A percentile compares a stretch with the other conserved stretches of the same genome.
These are phyloP conservation scores for Crucihimalaya himalaica DNA, from an alignment of 345 rosid species.

Conservation along the genomic window DNA sequence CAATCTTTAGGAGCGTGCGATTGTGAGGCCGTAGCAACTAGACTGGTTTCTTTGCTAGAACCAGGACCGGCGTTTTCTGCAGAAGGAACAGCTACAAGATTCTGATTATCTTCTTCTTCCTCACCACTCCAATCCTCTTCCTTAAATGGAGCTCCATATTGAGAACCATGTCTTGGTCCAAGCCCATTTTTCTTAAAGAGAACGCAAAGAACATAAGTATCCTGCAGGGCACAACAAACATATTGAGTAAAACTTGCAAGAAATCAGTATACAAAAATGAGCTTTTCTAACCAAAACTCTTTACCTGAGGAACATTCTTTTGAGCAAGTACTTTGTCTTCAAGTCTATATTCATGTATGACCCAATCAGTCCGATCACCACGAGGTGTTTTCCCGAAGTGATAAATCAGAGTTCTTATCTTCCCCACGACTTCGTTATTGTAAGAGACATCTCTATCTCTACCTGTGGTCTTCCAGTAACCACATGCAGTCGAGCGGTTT, in stretches of 20 bases:
- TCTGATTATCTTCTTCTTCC: conserved; percentile 32
- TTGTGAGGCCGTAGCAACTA: conserved; percentile 11
- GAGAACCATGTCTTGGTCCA: conserved; percentile 76
- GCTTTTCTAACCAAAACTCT: background rate
- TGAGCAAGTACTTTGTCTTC: conserved; percentile 43
- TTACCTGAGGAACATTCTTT: conserved; percentile 45
- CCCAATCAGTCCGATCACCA: conserved; percentile 76
- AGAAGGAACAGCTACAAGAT: conserved; percentile 19
- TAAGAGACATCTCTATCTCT: conserved; percentile 57
- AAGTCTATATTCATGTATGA: conserved; percentile 78
- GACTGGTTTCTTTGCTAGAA: conserved; percentile 22
- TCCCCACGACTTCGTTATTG: conserved; percentile 53
- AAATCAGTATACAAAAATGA: background rate
- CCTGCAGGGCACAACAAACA: conserved; percentile 40
- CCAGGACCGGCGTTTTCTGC: background rate
- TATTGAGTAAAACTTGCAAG: background rate
- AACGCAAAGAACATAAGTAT: conserved; percentile 56
- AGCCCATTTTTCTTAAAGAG: conserved; percentile 66
- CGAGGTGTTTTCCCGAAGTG: conserved; percentile 54
- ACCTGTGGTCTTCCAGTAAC: conserved; percentile 83
- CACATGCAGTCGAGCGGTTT: conserved; percentile 56
- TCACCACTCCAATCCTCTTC: conserved; percentile 79
- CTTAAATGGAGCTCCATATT: conserved; percentile 73
- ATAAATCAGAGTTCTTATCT: conserved; percentile 63
- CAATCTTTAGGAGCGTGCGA: conserved; percentile 15